Conservation (phyloP, 768 basidiomycete genomes). For the Calocybe indica region DNA sequence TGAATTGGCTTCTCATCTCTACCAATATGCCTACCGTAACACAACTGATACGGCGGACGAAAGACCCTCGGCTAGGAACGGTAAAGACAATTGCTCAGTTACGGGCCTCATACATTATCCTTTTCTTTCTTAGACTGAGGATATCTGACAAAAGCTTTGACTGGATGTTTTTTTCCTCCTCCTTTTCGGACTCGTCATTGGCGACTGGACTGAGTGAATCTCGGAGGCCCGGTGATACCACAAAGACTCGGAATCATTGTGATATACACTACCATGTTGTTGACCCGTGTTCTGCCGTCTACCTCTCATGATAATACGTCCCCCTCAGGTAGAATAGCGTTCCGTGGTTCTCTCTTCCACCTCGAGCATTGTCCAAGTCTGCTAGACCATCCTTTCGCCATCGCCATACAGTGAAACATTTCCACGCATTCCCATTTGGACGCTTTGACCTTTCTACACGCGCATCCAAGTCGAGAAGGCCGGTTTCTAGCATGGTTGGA, state of each 20-base stretch:
- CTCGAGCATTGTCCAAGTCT: conserved; percentile 18
- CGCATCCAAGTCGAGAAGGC: conserved; percentile 45
- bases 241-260: background rate
- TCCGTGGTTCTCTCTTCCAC: conserved; percentile 41
- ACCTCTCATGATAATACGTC: conserved; percentile 30
- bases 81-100: no score
- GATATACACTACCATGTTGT: background rate
- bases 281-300: background rate
- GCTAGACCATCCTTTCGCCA: conserved; percentile 29
- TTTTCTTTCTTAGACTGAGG: no score
- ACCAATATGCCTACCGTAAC: no score
- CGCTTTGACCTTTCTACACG: conserved; percentile 34
- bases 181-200: background rate
- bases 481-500: conserved; percentile 46
- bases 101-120: no score
- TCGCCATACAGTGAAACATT: conserved; percentile 49
- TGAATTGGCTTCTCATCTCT: no score
- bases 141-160: no score
- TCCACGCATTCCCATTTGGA: conserved; percentile 53
- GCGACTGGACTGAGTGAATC: background rate
- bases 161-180: no score
- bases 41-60: no score
- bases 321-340: conserved; percentile 45
- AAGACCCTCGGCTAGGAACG: no score
- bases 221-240: conserved; percentile 1